Base-by-base conservation (phyloP, 1,284 basidiomycete species). In the Moniliella sp. region DNA sequence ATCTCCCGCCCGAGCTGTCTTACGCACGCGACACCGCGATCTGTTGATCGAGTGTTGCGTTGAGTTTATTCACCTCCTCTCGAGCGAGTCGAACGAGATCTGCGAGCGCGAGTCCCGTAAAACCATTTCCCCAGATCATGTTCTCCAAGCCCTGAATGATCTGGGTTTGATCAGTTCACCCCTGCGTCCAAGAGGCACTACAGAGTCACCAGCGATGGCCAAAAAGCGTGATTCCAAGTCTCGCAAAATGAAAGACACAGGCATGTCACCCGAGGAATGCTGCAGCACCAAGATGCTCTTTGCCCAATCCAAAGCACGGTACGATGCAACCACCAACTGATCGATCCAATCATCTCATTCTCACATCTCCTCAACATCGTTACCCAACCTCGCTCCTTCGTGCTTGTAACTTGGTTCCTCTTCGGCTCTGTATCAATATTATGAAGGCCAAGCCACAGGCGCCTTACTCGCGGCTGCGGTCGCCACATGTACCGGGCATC, bases 71-170 rank as follows among this genome's bases (percentile, higher is more conserved):
- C 82, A 93, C 58, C 66, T 97, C 57, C 78, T 99, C 56, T 91
- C 91, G 10, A 84, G 84, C 4, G 84, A 94, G 62, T 79, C 86
- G 32, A 97, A 97, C 63, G 83, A 93, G 46, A 82, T 93, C 37
- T 99, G 91, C 62, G 91, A 97, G 57, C 76, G 81, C 60, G 83
- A 86, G 53, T 78, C 79, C n/a, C 94, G 93, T 67, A 99, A 97
- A 68, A 99, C 88, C 0, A 97, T 99, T 48, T 81, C 84, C 3
- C 88, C 91, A 2, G 88, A 99, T 54, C 88, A 99, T 57, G 86
- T 97, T 29, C 76, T 93, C 27, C 68, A 72, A 21, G 91, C 88
- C 4, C 66, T 99, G 32, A 81, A 83, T 77, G 72, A 76, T 29
- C 70, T 12, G 83, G 82, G n/a, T 88, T 86, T 49, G 78, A 83